These are phyloP conservation scores for Hyphodiscus hymeniophilus DNA, from an alignment of 495 filamentous ascomycete genomes.

Conservation along the genomic window DNA sequence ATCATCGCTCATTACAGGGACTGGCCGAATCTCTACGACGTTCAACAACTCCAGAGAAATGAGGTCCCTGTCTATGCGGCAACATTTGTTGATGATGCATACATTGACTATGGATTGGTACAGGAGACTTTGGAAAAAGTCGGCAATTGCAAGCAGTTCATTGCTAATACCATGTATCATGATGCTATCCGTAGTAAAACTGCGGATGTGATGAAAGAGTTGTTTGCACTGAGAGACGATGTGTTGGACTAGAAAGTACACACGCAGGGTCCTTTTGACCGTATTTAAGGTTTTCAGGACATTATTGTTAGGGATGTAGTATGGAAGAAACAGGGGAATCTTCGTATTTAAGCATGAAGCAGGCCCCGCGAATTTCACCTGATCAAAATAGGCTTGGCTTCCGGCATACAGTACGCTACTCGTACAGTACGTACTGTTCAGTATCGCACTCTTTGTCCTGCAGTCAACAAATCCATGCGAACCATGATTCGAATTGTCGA, in stretches of 20 bases:
- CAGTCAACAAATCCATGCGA: too few species aligned
- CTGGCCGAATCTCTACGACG: slow-evolving; percentile 75
- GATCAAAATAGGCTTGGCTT: too few species aligned
- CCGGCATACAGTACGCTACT: too few species aligned
- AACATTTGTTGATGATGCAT: slow-evolving; percentile 85
- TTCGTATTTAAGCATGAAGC: too few species aligned
- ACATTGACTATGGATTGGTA: slow-evolving; percentile 70
- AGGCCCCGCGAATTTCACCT: too few species aligned
- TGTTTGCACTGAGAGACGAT: slow-evolving; percentile 67
- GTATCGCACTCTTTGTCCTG: too few species aligned
- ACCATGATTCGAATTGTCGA: too few species aligned
- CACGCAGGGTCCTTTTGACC: too few species aligned
- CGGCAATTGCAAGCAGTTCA: slow-evolving; percentile 65
- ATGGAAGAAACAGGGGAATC: too few species aligned
- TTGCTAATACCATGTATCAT: slow-evolving; percentile 84
- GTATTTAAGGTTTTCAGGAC: too few species aligned
- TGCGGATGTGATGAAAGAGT: slow-evolving; percentile 61
- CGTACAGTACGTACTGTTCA: too few species aligned
- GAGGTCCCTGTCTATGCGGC: slow-evolving; percentile 83
- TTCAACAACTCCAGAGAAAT: slow-evolving; percentile 55
- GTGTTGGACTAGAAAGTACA: slow-evolving; percentile 46
- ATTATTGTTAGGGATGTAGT: too few species aligned
- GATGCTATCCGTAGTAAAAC: slow-evolving; percentile 64
- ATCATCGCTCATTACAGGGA: slow-evolving; percentile 54
- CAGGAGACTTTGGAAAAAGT: slow-evolving; percentile 67